Percentiles rank a stretch among this genome's conserved stretches.
phyloP scores from a whole-genome alignment of 2,329 filamentous ascomycete genomes.

The Aspergillus sp. region DNA sequence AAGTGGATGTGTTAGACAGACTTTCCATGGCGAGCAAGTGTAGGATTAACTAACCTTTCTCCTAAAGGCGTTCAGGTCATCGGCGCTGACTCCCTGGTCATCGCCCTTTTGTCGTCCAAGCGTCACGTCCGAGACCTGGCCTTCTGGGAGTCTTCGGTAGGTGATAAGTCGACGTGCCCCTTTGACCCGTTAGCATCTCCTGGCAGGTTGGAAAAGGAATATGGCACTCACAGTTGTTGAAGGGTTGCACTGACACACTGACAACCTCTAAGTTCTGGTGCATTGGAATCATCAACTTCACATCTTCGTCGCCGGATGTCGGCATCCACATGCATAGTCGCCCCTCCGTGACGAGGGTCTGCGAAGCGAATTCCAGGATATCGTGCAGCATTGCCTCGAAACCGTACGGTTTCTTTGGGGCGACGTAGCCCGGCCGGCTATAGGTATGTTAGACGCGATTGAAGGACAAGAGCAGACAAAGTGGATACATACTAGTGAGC shows the following conservation, averaged over 20 bases:
- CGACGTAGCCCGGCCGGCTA: conserved; percentile 69
- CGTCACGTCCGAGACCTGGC: conserved; percentile 33
- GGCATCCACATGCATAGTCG: conserved; percentile 97
- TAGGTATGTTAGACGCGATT: conserved; percentile 7
- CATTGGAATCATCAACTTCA: conserved; percentile 72
- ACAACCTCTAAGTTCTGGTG: conserved; percentile 75
- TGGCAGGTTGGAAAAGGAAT: not conserved
- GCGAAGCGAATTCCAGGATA: conserved; percentile 77
- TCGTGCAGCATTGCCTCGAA: conserved; percentile 89
- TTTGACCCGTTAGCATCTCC: conserved; percentile 32
- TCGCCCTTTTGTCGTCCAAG: conserved; percentile 35
- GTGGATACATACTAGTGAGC: conserved; percentile 61
- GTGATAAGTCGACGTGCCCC: conserved; percentile 88
- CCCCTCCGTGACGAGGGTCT: conserved; percentile 74
- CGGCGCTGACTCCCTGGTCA: conserved; percentile 52
- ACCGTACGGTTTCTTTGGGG: conserved; percentile 88
- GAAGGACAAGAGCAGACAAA: not conserved
- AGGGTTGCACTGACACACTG: conserved; percentile 77
- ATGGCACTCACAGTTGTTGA: conserved; percentile 72
- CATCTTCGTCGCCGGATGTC: conserved; percentile 75
- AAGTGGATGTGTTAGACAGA: not conserved
- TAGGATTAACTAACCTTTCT: conserved; percentile 41
- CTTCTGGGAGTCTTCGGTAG: conserved; percentile 70
- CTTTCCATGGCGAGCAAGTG: not conserved
- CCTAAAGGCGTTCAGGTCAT: conserved; percentile 68